Conservation (phyloP, 192 early-diverging fungal genomes). For the Chytriomyces hyalinus region DNA sequence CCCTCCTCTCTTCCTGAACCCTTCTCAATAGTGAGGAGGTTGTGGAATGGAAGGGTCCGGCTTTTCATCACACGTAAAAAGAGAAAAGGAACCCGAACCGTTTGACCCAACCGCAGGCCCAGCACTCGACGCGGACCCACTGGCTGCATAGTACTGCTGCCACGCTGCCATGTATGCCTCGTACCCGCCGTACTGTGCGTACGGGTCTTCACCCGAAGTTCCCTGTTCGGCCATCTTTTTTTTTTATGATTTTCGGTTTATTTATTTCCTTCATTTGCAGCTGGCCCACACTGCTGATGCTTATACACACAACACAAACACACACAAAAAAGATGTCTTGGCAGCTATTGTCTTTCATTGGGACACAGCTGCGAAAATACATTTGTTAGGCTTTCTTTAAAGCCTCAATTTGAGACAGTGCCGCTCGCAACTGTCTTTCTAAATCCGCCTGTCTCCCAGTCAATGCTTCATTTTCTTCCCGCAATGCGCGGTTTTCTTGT, state of each 20-base stretch:
- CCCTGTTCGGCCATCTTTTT: no score
- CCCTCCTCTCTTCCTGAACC: no score
- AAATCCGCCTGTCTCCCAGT: conserved; percentile 7
- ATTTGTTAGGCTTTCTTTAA: conserved; percentile 21
- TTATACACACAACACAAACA: no score
- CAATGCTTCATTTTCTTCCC: conserved; percentile 30
- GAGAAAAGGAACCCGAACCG: neutral
- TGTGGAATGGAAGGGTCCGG: neutral
- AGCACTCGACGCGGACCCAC: neutral
- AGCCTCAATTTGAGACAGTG: conserved; percentile 9
- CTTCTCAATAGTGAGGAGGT: neutral
- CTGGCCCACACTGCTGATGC: no score
- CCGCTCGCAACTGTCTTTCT: conserved; percentile 14
- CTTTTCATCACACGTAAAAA: neutral
- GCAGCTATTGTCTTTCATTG: no score
- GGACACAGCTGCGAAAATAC: no score
- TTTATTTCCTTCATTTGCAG: no score
- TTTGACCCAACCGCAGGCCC: neutral
- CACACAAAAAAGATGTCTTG: no score
- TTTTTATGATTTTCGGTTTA: no score
- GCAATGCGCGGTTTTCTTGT: conserved; percentile 21
- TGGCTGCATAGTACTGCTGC: conserved; percentile 14
- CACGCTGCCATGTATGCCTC: conserved; percentile 24
- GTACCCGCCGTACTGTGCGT: conserved; percentile 33
- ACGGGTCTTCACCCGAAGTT: conserved; percentile 8